Percentiles rank a stretch among this genome's conserved stretches.
These are phyloP conservation scores for Venturia effusa DNA, from an alignment of 2,329 filamentous ascomycete genomes.

Conservation along the genomic window DNA sequence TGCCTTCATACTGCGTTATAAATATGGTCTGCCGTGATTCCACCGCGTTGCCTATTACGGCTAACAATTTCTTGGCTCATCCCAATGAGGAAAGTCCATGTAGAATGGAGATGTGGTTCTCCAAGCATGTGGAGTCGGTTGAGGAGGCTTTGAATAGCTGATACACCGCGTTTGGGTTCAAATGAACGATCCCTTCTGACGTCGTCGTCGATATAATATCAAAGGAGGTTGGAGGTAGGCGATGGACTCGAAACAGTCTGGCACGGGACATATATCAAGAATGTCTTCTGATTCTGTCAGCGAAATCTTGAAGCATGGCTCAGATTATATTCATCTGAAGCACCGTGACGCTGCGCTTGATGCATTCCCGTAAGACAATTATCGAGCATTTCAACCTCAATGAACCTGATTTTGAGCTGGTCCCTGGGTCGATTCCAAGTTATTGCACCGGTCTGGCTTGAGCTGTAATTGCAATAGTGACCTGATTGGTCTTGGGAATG, in stretches of 20 bases:
- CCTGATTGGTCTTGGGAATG: not conserved
- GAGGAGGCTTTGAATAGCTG: not conserved
- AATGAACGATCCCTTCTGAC: not conserved
- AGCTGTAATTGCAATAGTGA: not conserved
- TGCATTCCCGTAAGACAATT: not conserved
- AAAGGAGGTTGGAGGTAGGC: not conserved
- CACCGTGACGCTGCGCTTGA: not conserved
- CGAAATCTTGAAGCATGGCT: not conserved
- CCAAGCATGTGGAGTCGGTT: not conserved
- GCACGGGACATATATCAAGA: not conserved
- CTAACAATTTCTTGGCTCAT: not conserved
- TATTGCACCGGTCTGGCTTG: not conserved
- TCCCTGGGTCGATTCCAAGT: not conserved
- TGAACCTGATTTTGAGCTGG: not conserved
- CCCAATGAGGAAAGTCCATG: not conserved
- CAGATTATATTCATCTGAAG: not conserved
- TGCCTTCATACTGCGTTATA: not conserved
- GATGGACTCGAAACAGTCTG: not conserved
- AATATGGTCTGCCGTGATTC: not conserved
- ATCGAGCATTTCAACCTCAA: not conserved
- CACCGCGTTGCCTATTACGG: not conserved
- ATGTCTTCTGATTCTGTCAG: not conserved
- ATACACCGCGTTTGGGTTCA: not conserved
- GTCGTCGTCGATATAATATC: not conserved
- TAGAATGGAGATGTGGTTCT: not conserved